Evolutionary conservation across 305 asterid species (phyloP).

Genomic region (Solanum chacoense): DNA sequence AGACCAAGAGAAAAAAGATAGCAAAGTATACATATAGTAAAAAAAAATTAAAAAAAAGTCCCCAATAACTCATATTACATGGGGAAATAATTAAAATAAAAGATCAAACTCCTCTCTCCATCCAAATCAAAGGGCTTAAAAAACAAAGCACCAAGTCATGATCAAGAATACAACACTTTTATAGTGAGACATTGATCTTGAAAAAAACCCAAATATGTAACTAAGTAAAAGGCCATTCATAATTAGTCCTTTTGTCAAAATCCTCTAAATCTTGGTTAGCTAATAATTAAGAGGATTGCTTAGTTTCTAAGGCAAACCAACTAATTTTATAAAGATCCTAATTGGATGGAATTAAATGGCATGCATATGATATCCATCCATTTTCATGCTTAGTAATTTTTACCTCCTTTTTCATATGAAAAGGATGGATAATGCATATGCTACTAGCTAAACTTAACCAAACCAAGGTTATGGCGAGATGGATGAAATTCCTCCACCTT

Average conservation of each 20-base stretch:
- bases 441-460: background rate
- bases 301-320: constrained; percentile 51
- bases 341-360: background rate
- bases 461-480: background rate
- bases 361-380: constrained; percentile 20
- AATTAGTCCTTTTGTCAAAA: constrained; percentile 1
- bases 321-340: constrained; percentile 23
- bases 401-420: constrained; percentile 15
- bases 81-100: constrained; percentile 17
- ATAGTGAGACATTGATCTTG: constrained; percentile 1
- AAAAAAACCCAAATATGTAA: background rate
- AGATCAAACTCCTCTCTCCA: constrained; percentile 25
- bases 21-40: constrained; percentile 15
- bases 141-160: background rate
- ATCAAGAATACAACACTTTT: background rate
- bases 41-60: background rate
- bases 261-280: background rate
- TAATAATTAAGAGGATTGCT: constrained; percentile 10
- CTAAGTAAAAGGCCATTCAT: constrained; percentile 4
- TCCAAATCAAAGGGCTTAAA: constrained; percentile 22
- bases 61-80: constrained; percentile 29
- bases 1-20: constrained; percentile 12
- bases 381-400: constrained; percentile 13
- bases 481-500: background rate
- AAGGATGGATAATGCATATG: constrained; percentile 22